Base-by-base conservation (phyloP, 2,329 filamentous ascomycete species). In the Neoascochyta sp. region DNA sequence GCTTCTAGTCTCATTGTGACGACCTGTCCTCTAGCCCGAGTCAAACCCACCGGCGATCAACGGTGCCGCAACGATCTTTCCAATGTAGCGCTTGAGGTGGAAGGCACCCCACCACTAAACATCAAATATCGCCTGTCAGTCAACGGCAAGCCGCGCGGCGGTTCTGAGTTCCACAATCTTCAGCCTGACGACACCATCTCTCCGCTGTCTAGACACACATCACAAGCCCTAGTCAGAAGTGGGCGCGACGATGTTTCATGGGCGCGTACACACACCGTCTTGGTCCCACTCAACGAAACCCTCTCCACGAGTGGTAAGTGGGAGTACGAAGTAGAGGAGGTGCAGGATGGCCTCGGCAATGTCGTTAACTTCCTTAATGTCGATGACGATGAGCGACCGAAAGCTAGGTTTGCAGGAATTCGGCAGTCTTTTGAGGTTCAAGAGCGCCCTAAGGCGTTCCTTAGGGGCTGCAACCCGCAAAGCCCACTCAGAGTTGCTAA, bases 321-420 rank as follows among this genome's bases (percentile, higher is more conserved):
- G 89, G 74, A 83, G 39, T 98, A 96, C 57, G 81, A 83, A 1
- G 80, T 98, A 30, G 86, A 95, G 47, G 86, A 95, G 60, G 86
- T 98, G 7, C 80, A 86, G 37, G 92, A 98, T 67, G 90, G 80
- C 3, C 83, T 89, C 46, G 89, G 89, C 25, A 98, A 98, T 51
- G 67, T 83, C 20, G 81, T 89, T 36, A 83, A 80, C 42, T 98
- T 95, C 56, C 68, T 74, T 3, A 66, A 70, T 4, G 63, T 73
- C 3, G 69, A 74, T 9, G 84, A 92, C 22, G 84, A 92, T n/a
- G 68, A 73, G 19, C 64, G 63, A 24, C 67, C 69, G 27, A 79
- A 75, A 41, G 67, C 72, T 4, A 81, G 78, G 50, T 65, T 71
- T 1, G 72, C 76, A 37, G 70, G 80, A 27, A 71, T 93, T 12